Evolutionary conservation across 805 yeast genomes (phyloP), one percentile per base, ranked within the genome.

Genomic region (Barnettozyma populi): DNA sequence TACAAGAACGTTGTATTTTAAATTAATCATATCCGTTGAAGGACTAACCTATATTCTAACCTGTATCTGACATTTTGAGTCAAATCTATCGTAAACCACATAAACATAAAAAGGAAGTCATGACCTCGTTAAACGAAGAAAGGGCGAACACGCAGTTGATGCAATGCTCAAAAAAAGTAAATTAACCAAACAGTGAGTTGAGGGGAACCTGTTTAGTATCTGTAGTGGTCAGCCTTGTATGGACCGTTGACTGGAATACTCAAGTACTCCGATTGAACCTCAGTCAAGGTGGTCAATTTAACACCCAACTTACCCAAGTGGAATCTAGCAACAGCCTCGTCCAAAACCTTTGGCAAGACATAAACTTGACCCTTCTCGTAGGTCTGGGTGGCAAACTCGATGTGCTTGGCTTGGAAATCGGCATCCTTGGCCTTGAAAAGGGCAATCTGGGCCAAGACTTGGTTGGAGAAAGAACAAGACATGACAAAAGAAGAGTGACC

Each of bases 391-490:
- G 87, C 79, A 72, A 94, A 92, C 80, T 92, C 98, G 56, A 88
- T 84, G 74, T 73, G 84, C 70, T 83, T 71, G 56, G 78, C 63
- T 74, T 86, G 85, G 88, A 94, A 92, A 55, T 68, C 81, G 52
- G 70, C 74, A 76, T 92, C 90, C 56, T 84, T 66, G 65, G 95
- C 82, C 74, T 90, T 92, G 95, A 78, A 92, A 70, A 90, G 78
- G 65, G 97, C 98, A 67, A 90, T 92, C 79, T 92, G 99, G 63
- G 99, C 99, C 70, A 92, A 80, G 57, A 92, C 98, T 80, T 92
- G 99, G 87, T 92, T 92, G 64, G 97, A 88, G 95, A 92, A 92
- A 48, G 98, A 94, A 78, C 98, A 94, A 55, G 97, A 90, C 99
- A 92, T 92, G 68, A 92, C 99, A 70, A 92, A 92, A 37, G 97